phyloP scores from a whole-genome alignment of 805 yeast species.

The Priceomyces carsonii region DNA sequence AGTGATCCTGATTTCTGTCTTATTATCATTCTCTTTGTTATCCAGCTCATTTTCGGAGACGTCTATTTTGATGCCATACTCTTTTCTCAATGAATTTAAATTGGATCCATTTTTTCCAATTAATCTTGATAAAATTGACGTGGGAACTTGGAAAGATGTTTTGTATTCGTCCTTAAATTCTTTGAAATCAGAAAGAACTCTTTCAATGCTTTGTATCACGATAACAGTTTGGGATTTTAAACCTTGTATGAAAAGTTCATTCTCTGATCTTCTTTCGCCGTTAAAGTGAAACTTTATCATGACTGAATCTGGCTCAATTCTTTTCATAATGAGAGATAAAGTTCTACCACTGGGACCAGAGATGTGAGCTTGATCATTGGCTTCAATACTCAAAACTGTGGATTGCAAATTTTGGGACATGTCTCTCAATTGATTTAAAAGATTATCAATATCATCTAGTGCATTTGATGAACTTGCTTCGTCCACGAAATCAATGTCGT shows the following conservation, averaged over 20 bases:
- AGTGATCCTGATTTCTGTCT: conserved; percentile 56
- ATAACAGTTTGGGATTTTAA: conserved; percentile 58
- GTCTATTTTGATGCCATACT: conserved; percentile 76
- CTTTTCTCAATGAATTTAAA: conserved; percentile 65
- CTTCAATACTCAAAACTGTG: conserved; percentile 50
- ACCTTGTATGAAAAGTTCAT: conserved; percentile 71
- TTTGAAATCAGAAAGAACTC: conserved; percentile 55
- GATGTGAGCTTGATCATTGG: conserved; percentile 58
- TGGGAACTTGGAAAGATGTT: conserved; percentile 55
- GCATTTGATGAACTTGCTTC: conserved; percentile 56
- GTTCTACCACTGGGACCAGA: conserved; percentile 65
- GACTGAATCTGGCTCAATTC: conserved; percentile 40
- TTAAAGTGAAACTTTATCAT: conserved; percentile 49
- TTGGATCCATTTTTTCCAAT: conserved; percentile 89
- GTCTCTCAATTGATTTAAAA: conserved; percentile 60
- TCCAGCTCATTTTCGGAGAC: conserved; percentile 56
- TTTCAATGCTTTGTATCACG: conserved; percentile 52
- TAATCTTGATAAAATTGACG: conserved; percentile 67
- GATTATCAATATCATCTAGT: conserved; percentile 52
- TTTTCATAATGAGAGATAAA: conserved; percentile 43
- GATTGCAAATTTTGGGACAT: conserved; percentile 55
- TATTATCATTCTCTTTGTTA: conserved; percentile 26
- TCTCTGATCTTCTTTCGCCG: conserved; percentile 36
- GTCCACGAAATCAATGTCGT: conserved; percentile 71
- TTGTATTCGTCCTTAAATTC: conserved; percentile 43